Percentiles rank a stretch among this genome's conserved stretches.
Conservation (phyloP, 176 grass and related monocot genomes). For the Puccinellia tenuiflora region DNA sequence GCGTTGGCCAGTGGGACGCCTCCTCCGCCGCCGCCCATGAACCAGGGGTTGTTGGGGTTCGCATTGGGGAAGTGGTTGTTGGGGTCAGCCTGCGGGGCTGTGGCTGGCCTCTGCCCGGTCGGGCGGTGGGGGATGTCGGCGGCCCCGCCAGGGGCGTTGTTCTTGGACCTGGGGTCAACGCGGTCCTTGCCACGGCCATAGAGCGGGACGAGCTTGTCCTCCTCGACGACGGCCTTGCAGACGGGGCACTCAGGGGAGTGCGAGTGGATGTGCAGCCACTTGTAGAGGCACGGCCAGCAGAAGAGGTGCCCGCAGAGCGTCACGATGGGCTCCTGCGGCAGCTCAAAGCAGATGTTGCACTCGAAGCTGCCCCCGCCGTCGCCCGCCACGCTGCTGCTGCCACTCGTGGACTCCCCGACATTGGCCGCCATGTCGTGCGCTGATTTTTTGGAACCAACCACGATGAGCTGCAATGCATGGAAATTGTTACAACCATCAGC, state of each 20-base stretch:
- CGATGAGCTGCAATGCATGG: not conserved
- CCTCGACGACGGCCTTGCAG: conserved; percentile 77
- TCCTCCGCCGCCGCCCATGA: conserved; percentile 43
- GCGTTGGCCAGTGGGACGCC: conserved; percentile 39
- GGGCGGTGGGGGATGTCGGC: conserved; percentile 62
- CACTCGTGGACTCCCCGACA: conserved; percentile 47
- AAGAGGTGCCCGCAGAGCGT: conserved; percentile 87
- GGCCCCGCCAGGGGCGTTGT: not conserved
- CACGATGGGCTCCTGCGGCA: conserved; percentile 75
- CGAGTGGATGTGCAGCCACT: conserved; percentile 72
- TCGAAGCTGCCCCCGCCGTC: conserved; percentile 45
- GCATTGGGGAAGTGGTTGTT: conserved; percentile 48
- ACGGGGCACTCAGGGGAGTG: conserved; percentile 79
- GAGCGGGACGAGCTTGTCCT: conserved; percentile 73
- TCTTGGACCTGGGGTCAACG: conserved; percentile 64
- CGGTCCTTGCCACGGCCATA: conserved; percentile 82
- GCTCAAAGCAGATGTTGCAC: conserved; percentile 73
- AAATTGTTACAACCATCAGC: not conserved
- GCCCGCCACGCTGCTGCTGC: conserved; percentile 21
- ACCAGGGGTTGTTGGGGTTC: conserved; percentile 60
- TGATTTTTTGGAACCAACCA: not conserved
- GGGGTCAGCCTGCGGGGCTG: conserved; percentile 40
- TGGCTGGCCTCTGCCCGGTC: conserved; percentile 59
- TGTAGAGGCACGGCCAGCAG: conserved; percentile 90
- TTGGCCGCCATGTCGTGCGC: conserved; percentile 34